A percentile compares a stretch with the other conserved stretches of the same genome.
These are phyloP conservation scores for Exserohilum turcica DNA, from an alignment of 2,329 filamentous ascomycete species.

Conservation along the genomic window DNA sequence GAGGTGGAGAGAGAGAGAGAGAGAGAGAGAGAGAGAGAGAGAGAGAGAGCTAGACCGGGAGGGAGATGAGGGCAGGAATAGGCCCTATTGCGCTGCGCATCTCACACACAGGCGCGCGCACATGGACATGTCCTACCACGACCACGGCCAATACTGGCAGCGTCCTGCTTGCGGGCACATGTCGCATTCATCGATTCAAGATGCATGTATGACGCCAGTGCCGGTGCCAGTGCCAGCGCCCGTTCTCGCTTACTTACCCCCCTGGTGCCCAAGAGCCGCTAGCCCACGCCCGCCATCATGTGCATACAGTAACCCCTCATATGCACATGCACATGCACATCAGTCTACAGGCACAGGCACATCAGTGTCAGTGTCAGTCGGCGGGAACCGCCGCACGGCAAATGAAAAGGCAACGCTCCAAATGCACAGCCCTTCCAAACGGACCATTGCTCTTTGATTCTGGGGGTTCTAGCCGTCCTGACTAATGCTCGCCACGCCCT, in stretches of 20 bases:
- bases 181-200: constrained; percentile 5
- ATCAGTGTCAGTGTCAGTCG: no score
- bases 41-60: neutral
- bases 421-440: neutral
- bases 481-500: constrained; percentile 1
- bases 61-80: neutral
- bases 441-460: neutral
- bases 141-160: no score
- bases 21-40: neutral
- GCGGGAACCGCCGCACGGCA: no score
- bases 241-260: constrained; percentile 8
- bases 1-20: neutral
- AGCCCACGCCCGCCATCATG: neutral
- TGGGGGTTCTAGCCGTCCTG: constrained; percentile 4
- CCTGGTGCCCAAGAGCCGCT: neutral
- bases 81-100: constrained; percentile 9
- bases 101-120: no score
- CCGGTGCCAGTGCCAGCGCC: no score
- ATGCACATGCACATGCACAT: neutral
- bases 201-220: constrained; percentile 19
- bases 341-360: no score
- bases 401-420: neutral
- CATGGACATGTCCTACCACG: no score
- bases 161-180: constrained; percentile 1
- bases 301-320: no score